Evolutionary conservation across 1,284 basidiomycete genomes (phyloP).

Genomic region (Phylloboletellus chloephorus): DNA sequence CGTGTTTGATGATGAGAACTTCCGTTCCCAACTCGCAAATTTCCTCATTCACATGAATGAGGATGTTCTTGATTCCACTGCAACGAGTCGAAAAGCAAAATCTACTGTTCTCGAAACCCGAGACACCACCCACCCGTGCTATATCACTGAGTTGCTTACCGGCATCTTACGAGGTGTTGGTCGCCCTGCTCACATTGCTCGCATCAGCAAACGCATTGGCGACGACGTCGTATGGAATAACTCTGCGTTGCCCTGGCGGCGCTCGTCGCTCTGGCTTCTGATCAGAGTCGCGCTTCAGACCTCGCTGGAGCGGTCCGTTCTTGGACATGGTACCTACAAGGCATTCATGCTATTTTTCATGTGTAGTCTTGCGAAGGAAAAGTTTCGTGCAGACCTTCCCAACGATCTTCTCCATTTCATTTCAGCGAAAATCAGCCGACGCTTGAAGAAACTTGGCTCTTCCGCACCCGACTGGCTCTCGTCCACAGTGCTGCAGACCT

Average conservation of each 20-base stretch:
- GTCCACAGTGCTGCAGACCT: conserved; percentile 7
- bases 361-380: conserved; percentile 28
- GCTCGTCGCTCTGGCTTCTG: conserved; percentile 37
- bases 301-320: conserved; percentile 23
- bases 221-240: conserved; percentile 31
- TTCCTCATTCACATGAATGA: conserved; percentile 30
- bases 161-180: conserved; percentile 32
- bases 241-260: conserved; percentile 32
- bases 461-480: conserved; percentile 21
- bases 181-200: conserved; percentile 14
- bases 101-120: conserved; percentile 21
- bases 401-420: conserved; percentile 32
- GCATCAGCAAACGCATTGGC: conserved; percentile 31
- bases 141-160: conserved; percentile 34
- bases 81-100: conserved; percentile 11
- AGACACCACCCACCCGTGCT: conserved; percentile 30
- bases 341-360: conserved; percentile 41
- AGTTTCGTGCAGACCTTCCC: conserved; percentile 18
- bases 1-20: conserved; percentile 16
- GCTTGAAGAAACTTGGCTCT: conserved; percentile 35
- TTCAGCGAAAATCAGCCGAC: conserved; percentile 32
- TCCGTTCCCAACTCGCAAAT: conserved; percentile 24
- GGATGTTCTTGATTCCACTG: conserved; percentile 16
- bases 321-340: conserved; percentile 39
- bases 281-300: conserved; percentile 39